Base-by-base conservation (phyloP, 2,329 filamentous ascomycete genomes). In the Cytospora piceicola region DNA sequence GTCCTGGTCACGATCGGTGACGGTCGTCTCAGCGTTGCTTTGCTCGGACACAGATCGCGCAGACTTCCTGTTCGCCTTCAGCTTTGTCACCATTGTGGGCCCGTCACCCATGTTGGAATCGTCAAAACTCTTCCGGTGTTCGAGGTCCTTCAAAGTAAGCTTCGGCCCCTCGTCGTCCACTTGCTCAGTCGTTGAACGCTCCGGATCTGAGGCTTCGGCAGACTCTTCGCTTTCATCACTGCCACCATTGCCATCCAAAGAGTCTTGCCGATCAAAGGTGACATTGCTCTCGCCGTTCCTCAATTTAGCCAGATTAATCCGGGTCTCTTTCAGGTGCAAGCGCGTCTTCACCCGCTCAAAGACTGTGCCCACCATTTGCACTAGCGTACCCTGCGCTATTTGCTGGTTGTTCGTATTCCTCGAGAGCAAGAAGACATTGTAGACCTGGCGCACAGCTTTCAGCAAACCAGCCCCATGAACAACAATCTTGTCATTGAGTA, bases 291-390 rank as follows among this genome's bases (percentile, higher is more conserved):
- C 81, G 73, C 80, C 82, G 61, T 81, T 78, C 71, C 82, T 85
- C 32, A 85, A 76, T 69, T 81, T 84, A 24, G 78, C 75, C 12
- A 87, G 75, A 71, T 85, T 87, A 64, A 90, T 72, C 24, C 93
- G 87, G 42, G 91, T 84, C 74, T 97, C 94, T 77, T 97, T 97
- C 81, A 93, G 88, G 66, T 94, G 90, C 68, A 99, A 80, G 61
- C 95, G 86, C 1, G 87, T 86, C 80, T 95, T 96, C 69, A 99
- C 94, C 68, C 95, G 84, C 77, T 99, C 95, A 73, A 99, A 99
- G 3, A 99, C 95, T 1, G 94, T 98, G 70, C 94, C 94, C 49
- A 98, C 93, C 95, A 99, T 99, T 79, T 99, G 95, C 4, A 94
- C 97, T 73, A 99, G 81, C 4, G 95, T 97, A 3, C 95, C 95